Evolutionary conservation across 2,329 filamentous ascomycete species (phyloP), one percentile per base, ranked within the genome.

Genomic region (Colletotrichum aenigma): DNA sequence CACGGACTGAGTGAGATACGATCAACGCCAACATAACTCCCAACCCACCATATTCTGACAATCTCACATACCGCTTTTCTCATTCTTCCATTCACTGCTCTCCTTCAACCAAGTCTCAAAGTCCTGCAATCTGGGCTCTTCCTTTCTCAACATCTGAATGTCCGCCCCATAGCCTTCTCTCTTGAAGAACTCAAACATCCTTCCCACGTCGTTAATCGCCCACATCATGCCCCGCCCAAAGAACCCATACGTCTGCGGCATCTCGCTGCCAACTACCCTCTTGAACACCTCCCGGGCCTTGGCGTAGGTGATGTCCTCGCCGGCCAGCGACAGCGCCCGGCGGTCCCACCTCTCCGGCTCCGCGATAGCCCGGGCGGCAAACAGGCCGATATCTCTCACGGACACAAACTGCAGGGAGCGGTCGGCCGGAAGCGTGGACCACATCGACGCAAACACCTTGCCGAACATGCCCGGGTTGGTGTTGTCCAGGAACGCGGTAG

Each of bases 401-500:
- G 80, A 81, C 4, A 82, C 58, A 15, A 82, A 58, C 32, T 82
- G 81, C 74, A 82, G 78, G 38, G 71, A 73, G 4, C 77, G 77
- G 7, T 81, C 79, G 1, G 38, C 62, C 0, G 79, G 79, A 66
- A 82, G 79, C 0, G 79, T 81, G 6, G 79, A 77, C 81, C 81
- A 81, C 13, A 80, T 77, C 0, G 79, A 77, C 4, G 79, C 80
- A 74, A 82, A 81, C 65, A 82, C 74, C 36, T 79, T 77, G 4
- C 80, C 80, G 4, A 82, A 82, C 48, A 79, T 80, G 2, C 76
- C 79, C 0, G 80, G 80, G 32, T 77, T 80, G 7, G 81, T 79
- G 52, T 74, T 82, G 8, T 82, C 81, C 79, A 82, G 76, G 34
- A 82, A 82, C 0, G 80, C 81, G 0, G 81, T 81, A 3, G 81